Percentiles rank a stretch among this genome's conserved stretches.
phyloP scores from a whole-genome alignment of 352 stramenopile species.

The Globisporangium spiculum region DNA sequence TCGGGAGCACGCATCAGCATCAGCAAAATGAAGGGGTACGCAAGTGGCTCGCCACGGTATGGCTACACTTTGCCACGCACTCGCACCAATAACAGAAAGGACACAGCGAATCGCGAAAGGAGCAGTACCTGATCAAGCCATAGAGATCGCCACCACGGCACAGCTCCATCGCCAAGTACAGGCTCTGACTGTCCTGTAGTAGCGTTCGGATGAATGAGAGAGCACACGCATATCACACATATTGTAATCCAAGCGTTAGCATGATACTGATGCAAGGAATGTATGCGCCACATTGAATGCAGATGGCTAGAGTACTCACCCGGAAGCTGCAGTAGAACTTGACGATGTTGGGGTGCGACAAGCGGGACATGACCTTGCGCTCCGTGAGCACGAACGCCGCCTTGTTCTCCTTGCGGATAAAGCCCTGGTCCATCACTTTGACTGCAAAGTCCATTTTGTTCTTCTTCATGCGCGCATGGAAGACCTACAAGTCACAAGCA shows the following conservation, averaged over 20 bases:
- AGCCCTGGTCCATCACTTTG: constrained; percentile 91
- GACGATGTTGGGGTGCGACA: constrained; percentile 87
- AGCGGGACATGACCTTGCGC: constrained; percentile 84
- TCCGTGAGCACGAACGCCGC: constrained; percentile 90
- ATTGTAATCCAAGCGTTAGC: constrained; percentile 4
- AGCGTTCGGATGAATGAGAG: constrained; percentile 6
- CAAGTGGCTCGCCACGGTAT: background rate
- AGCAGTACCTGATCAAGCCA: constrained; percentile 61
- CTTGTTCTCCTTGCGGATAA: constrained; percentile 92
- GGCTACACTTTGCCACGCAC: constrained; percentile 9
- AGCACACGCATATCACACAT: constrained; percentile 11
- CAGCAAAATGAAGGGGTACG: constrained; percentile 1
- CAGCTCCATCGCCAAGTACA: constrained; percentile 89
- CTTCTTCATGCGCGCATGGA: constrained; percentile 85
- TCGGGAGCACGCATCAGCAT: background rate
- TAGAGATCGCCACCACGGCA: constrained; percentile 82
- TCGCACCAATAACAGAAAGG: background rate
- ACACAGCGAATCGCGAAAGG: background rate
- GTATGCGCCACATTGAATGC: background rate
- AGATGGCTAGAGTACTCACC: constrained; percentile 25
- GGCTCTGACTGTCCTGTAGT: constrained; percentile 73
- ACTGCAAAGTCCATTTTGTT: constrained; percentile 80
- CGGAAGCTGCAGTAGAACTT: constrained; percentile 89
- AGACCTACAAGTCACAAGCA: constrained; percentile 44
- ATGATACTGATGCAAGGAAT: background rate